phyloP scores from a whole-genome alignment of 1,284 basidiomycete species.

The Abortiporus biennis region DNA sequence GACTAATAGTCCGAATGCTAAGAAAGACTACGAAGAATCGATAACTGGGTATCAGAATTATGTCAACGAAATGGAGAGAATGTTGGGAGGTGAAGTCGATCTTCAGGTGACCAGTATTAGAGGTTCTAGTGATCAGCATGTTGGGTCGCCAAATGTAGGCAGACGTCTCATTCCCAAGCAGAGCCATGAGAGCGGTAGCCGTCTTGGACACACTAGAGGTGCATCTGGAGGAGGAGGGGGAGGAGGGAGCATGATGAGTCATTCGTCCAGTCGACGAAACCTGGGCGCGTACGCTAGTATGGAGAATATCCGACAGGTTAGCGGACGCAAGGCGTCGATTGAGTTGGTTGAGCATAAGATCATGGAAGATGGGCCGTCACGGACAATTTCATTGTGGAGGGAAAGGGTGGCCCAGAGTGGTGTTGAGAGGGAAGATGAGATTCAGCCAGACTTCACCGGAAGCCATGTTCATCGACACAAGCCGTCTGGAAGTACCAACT shows the following conservation, averaged over 20 bases:
- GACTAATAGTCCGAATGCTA: slow-evolving; percentile 10
- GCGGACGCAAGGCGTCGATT: slow-evolving; percentile 17
- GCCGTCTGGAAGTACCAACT: slow-evolving; percentile 15
- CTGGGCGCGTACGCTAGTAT: slow-evolving; percentile 10
- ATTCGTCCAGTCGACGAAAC: slow-evolving; percentile 7
- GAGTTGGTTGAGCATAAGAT: slow-evolving; percentile 29
- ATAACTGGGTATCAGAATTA: slow-evolving; percentile 35
- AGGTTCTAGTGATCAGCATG: neutral
- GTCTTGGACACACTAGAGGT: neutral
- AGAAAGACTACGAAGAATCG: slow-evolving; percentile 26
- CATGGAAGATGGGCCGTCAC: slow-evolving; percentile 27
- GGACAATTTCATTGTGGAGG: slow-evolving; percentile 32
- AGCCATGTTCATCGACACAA: slow-evolving; percentile 18
- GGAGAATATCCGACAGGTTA: slow-evolving; percentile 21
- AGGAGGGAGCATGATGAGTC: no score
- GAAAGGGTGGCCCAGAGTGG: slow-evolving; percentile 28
- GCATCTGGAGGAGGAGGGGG: slow-evolving; percentile 1
- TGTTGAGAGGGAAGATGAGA: slow-evolving; percentile 13
- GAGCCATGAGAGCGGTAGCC: slow-evolving; percentile 1
- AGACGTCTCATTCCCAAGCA: neutral
- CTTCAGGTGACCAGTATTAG: slow-evolving; percentile 2
- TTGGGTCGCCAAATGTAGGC: neutral
- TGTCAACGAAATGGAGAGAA: slow-evolving; percentile 40
- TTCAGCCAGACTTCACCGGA: slow-evolving; percentile 12
- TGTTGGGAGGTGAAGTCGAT: slow-evolving; percentile 31